Conservation (phyloP, 2,329 filamentous ascomycete species). For the Penicillium verrucosum region DNA sequence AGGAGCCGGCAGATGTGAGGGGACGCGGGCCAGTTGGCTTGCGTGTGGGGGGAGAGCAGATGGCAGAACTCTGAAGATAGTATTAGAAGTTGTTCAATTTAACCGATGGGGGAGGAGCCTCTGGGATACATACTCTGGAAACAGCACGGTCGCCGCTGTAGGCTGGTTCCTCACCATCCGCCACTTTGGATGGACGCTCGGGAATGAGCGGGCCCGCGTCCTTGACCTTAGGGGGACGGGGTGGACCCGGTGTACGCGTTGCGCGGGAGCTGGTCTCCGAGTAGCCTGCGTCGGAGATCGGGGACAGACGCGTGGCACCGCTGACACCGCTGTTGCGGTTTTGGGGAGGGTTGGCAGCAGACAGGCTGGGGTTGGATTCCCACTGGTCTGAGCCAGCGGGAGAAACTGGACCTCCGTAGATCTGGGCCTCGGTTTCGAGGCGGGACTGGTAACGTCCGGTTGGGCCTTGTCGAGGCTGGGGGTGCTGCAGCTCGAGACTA, state of each 20-base stretch:
- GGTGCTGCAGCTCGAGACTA: constrained; percentile 62
- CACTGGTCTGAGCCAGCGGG: constrained; percentile 45
- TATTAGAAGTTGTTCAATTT: constrained; percentile 8
- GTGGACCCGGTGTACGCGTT: constrained; percentile 39
- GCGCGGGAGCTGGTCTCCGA: constrained; percentile 42
- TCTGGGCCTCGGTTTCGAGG: constrained; percentile 59
- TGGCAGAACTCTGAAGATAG: constrained; percentile 27
- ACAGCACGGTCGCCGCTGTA: constrained; percentile 42
- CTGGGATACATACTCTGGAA: constrained; percentile 32
- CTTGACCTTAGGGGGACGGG: constrained; percentile 53
- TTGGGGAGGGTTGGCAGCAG: constrained; percentile 31
- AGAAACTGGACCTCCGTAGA: constrained; percentile 45
- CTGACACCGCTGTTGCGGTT: constrained; percentile 38
- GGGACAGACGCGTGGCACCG: constrained; percentile 42
- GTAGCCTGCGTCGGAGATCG: constrained; percentile 47
- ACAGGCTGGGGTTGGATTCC: constrained; percentile 44
- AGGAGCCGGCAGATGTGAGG: constrained; percentile 37
- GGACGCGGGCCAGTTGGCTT: constrained; percentile 50
- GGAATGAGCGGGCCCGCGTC: constrained; percentile 61
- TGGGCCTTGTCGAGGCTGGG: constrained; percentile 61
- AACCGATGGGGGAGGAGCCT: not conserved
- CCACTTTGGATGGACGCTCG: constrained; percentile 44
- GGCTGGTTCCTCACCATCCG: constrained; percentile 34
- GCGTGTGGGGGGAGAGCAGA: constrained; percentile 38
- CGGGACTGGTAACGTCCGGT: constrained; percentile 61